Conservation (phyloP, 805 yeast genomes). For the Schwanniomyces pseudopolymorphus region DNA sequence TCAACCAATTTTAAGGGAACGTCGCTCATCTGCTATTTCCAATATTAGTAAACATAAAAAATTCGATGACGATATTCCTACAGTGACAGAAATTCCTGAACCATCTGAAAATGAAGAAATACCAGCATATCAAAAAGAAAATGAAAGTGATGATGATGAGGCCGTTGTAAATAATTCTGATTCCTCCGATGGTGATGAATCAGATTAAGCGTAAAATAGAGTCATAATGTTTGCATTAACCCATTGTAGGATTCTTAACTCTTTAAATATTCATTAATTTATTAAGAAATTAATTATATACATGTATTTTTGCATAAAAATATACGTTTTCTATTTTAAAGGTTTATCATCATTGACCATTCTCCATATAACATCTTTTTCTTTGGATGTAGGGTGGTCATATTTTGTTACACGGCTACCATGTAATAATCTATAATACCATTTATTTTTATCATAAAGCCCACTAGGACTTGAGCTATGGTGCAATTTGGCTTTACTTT, state of each 20-base stretch:
- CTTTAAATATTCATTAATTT: background rate
- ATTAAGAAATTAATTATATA: slow-evolving; percentile 1
- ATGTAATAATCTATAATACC: slow-evolving; percentile 21
- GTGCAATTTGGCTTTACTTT: slow-evolving; percentile 1
- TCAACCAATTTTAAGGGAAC: slow-evolving; percentile 51
- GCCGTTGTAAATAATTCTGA: slow-evolving; percentile 22
- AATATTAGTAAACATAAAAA: slow-evolving; percentile 38
- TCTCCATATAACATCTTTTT: slow-evolving; percentile 41
- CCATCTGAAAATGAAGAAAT: slow-evolving; percentile 14
- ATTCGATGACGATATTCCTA: slow-evolving; percentile 37
- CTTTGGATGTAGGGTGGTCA: slow-evolving; percentile 35
- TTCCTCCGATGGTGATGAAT: slow-evolving; percentile 18
- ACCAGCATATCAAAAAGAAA: slow-evolving; percentile 15
- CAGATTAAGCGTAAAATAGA: slow-evolving; percentile 8
- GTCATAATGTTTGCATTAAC: background rate
- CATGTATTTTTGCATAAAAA: background rate
- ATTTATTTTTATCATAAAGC: slow-evolving; percentile 10
- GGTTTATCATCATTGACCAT: slow-evolving; percentile 41
- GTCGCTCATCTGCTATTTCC: slow-evolving; percentile 27
- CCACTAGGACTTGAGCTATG: slow-evolving; percentile 9
- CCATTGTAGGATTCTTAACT: background rate
- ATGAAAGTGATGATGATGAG: slow-evolving; percentile 18
- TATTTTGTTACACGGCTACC: slow-evolving; percentile 25
- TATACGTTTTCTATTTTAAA: slow-evolving; percentile 7
- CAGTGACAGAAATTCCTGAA: slow-evolving; percentile 15